Evolutionary conservation across 352 stramenopile genomes (phyloP).

Genomic region (Phytophthora aleatoria): DNA sequence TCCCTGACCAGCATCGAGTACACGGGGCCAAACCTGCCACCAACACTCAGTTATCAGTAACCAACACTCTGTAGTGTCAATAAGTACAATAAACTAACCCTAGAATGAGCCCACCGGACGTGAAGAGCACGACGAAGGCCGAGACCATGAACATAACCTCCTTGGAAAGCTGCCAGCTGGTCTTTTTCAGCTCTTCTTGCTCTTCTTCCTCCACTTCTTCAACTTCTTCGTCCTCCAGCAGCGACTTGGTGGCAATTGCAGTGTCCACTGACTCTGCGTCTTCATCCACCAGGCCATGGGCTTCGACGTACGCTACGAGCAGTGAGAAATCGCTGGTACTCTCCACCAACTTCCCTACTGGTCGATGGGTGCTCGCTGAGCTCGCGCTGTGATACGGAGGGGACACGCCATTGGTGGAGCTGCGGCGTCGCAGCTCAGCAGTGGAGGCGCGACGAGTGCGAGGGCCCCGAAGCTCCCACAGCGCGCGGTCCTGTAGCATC

Average conservation of each 20-base stretch:
- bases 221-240: slow-evolving; percentile 20
- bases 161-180: slow-evolving; percentile 47
- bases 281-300: neutral
- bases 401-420: slow-evolving; percentile 10
- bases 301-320: slow-evolving; percentile 19
- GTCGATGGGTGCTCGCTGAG: slow-evolving; percentile 17
- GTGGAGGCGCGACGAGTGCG: slow-evolving; percentile 23
- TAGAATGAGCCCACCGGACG: slow-evolving; percentile 74
- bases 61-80: neutral
- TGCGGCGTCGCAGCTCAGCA: slow-evolving; percentile 20
- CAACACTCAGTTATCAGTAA: neutral
- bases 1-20: slow-evolving; percentile 74
- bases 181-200: neutral
- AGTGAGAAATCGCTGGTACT: slow-evolving; percentile 35
- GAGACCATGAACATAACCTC: slow-evolving; percentile 70
- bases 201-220: slow-evolving; percentile 13
- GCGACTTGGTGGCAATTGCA: slow-evolving; percentile 5
- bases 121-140: slow-evolving; percentile 58
- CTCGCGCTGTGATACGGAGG: slow-evolving; percentile 8
- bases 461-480: slow-evolving; percentile 10
- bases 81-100: slow-evolving; percentile 29
- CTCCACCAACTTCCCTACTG: slow-evolving; percentile 22
- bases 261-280: neutral
- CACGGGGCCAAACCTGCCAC: slow-evolving; percentile 65
- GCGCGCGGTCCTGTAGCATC: slow-evolving; percentile 30